Base-by-base conservation (phyloP, 306 rosid genomes). In the Neltuma alba region DNA sequence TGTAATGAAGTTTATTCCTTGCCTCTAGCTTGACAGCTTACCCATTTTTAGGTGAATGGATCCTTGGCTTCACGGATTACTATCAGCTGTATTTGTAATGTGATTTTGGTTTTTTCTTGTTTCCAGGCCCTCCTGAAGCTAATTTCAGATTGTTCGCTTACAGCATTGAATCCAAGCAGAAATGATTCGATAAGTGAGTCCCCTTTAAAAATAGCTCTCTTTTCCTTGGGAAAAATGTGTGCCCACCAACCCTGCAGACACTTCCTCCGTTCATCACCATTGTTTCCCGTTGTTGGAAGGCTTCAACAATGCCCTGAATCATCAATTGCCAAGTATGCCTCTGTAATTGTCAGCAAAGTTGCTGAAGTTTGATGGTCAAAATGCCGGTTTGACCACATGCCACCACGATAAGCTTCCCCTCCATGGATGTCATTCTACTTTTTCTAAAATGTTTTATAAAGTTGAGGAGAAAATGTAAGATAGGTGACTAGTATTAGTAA, bases 221-320 rank as follows among this genome's bases (percentile, higher is more conserved):
- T 93, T 81, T 90, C 99, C 30, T 81, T 95, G 68, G 92, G 97
- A 66, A 95, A 95, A 90, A 93, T 95, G 99, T 95, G 99, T 75
- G 83, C 96, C 10, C 94, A 93, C 80, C 84, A 81, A 36, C 92
- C 89, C 18, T 95, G 99, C 84, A 86, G 89, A 66, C 91, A 90
- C 58, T 90, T 93, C 87, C 88, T 95, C 6, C 86, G 91, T 80
- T 91, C 97, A 58, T 95, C 99, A 8, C 87, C 88, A 37, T 63
- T 95, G 86, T 91, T 89, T 83, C 89, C 94, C 1, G 89, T 87
- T 66, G 88, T 95, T 57, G 92, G 90, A 67, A 79, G 91, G 81
- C 98, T 95, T 41, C 84, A 82, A 47, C 93, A 93, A 69, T 93
- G 97, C 61, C 94, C 95, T 15, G 99, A 95, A 83, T 82, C 93